Conservation (phyloP, 164 flowering plant genomes). For the Sedum album region DNA sequence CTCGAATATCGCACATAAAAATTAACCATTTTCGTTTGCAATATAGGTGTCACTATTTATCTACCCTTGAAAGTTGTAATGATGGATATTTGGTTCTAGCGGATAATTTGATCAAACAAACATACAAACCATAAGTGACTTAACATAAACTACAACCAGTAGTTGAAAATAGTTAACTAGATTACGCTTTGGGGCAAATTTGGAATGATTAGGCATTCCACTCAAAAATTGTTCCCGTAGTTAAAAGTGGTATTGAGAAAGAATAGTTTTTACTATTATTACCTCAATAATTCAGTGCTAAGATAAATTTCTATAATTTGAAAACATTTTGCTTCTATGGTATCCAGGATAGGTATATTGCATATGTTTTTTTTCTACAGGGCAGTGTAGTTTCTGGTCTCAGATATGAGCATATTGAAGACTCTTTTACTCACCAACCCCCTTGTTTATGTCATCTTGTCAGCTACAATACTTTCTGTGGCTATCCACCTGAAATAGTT, state of each 20-base stretch:
- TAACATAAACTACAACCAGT: too few species aligned
- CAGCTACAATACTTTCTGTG: conserved; percentile 58
- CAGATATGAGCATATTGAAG: not conserved
- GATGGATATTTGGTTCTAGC: not conserved
- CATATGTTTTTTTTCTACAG: too few species aligned
- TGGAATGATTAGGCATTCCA: not conserved
- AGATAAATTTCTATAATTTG: not conserved
- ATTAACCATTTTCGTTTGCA: not conserved
- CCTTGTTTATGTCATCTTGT: conserved; percentile 4
- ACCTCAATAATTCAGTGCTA: not conserved
- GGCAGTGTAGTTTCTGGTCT: too few species aligned
- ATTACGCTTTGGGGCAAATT: too few species aligned
- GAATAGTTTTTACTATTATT: not conserved
- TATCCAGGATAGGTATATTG: too few species aligned
- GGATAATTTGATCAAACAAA: not conserved
- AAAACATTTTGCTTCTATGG: not conserved
- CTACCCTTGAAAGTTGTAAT: not conserved
- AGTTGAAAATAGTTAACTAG: not conserved
- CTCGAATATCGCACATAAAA: too few species aligned
- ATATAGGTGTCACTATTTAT: not conserved
- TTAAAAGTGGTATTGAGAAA: not conserved
- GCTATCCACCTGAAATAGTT: conserved; percentile 47
- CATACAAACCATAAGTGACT: too few species aligned
- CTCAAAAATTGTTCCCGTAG: not conserved
- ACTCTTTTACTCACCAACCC: not conserved